phyloP scores from a whole-genome alignment of 2,329 filamentous ascomycete species.

The Sphaerostilbella broomeana region DNA sequence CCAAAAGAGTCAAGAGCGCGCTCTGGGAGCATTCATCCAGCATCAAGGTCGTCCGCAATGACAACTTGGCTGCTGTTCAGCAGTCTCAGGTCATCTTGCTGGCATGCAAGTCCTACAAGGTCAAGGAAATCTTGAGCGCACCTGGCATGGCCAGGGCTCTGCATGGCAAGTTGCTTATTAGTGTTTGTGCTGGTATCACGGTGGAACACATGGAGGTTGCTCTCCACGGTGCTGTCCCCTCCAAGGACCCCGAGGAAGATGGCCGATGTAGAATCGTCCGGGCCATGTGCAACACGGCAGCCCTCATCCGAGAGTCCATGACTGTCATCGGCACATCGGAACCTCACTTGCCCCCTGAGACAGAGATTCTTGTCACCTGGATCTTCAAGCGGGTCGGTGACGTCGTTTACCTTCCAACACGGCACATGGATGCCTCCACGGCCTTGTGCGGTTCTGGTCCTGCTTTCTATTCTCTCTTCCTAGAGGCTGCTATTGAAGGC shows the following conservation, averaged over 20 bases:
- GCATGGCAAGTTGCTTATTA: slow-evolving; percentile 72
- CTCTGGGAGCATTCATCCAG: slow-evolving; percentile 56
- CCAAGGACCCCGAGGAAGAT: slow-evolving; percentile 38
- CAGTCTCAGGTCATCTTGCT: slow-evolving; percentile 69
- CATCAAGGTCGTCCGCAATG: slow-evolving; percentile 62
- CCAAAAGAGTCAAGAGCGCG: slow-evolving; percentile 59
- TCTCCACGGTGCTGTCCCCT: slow-evolving; percentile 50
- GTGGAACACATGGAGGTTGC: slow-evolving; percentile 59
- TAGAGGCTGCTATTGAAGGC: slow-evolving; percentile 70
- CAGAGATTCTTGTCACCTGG: slow-evolving; percentile 59
- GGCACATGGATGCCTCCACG: slow-evolving; percentile 65
- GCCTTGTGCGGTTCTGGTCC: slow-evolving; percentile 69
- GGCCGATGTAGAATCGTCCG: slow-evolving; percentile 60
- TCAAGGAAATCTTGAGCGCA: slow-evolving; percentile 59
- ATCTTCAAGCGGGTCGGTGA: slow-evolving; percentile 71
- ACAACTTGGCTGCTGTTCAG: slow-evolving; percentile 62
- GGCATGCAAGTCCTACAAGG: slow-evolving; percentile 73
- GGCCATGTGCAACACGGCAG: slow-evolving; percentile 81
- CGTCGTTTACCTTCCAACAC: slow-evolving; percentile 59
- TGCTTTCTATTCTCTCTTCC: slow-evolving; percentile 68
- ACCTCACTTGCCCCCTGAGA: slow-evolving; percentile 49
- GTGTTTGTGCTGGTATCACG: slow-evolving; percentile 72
- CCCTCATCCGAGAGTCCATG: slow-evolving; percentile 73
- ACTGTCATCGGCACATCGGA: slow-evolving; percentile 64
- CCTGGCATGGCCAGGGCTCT: slow-evolving; percentile 67